Base-by-base conservation (phyloP, 2,329 filamentous ascomycete species). In the Nigrospora sphaerica region DNA sequence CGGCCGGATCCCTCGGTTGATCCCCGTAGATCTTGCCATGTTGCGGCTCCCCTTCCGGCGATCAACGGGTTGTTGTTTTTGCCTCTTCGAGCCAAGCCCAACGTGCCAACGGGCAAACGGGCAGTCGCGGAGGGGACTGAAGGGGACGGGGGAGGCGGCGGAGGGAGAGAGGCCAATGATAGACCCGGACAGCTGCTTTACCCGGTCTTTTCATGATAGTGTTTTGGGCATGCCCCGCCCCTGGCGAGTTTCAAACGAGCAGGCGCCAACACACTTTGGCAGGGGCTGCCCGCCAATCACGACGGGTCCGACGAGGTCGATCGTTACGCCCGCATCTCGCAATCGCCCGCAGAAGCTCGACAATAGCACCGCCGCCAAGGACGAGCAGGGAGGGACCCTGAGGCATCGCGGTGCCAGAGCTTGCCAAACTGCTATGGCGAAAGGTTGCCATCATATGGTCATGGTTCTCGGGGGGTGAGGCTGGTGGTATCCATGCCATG, bases 161-260 rank as follows among this genome's bases (percentile, higher is more conserved):
- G 6, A 23, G 31, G 19, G 33, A 17, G 31, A 19, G 32, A 17
- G 17, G 40, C 32, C 32, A 34, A 42, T 23, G 16, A 34, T 19
- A n/a, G 19, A 12, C 32, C 40, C 40, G 14, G 23, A 11, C 10
- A 36, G 46, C 45, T 38, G 41, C 31, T 44, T 37, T 19, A 23
- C 37, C 33, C 36, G 23, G 23, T 33, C 39, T 18, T 31, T 28
- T 42, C 33, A 33, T 28, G 5, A 28, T 28, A 28, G 23, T 9
- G 23, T 28, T 28, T 28, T 28, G 23, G 23, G 23, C 6, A 10
- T 9, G 23, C 23, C 23, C 23, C 45, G 39, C 45, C 31, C 42
- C 42, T 42, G 31, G 42, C 44, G 44, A 49, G 47, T 49, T 49
- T 49, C 47, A 49, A 32, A 46, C 40, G 44, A 49, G 47, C 47